Evolutionary conservation across 108 stramenopile genomes (phyloP), one percentile per base, ranked within the genome.

Genomic region (Skeletonema marinoi): DNA sequence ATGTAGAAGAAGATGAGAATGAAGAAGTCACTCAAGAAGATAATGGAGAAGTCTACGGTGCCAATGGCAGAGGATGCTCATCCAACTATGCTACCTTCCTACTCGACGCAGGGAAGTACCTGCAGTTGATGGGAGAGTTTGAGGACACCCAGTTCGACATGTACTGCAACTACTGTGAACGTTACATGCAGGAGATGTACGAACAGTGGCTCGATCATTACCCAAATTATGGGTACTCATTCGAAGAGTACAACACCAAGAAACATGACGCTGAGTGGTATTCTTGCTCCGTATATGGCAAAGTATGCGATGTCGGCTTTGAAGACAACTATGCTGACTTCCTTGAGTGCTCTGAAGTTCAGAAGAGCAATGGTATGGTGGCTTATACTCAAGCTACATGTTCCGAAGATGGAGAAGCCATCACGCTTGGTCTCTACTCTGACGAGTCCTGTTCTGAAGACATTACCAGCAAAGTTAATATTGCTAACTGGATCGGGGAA

Each of bases 391-490:
- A 80, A 68, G 93, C 44, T 90, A 86, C 51, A 35, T 96, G 95
- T 68, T 72, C 67, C 13, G 44, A 54, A 16, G 90, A 93, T 54
- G 85, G 83, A 64, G 80, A 75, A 66, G 85, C 87, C 67, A 87
- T 96, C 60, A 83, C 82, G 14, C 77, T 96, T 19, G 92, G 89
- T 32, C 85, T 93, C 29, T 96, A 79, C 77, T 66, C 84, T 21
- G 95, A 96, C 69, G 83, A 93, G 64, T 66, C 89, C 66, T 96
- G 95, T 71, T 81, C 82, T 54, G 78, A 89, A 74, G 88, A 85
- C 71, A 83, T 91, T 64, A 86, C 82, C 1, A 73, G 83, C 44
- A 38, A 75, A 3, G 48, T 67, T 41, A 58, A 70, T 35, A 77
- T 85, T 29, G 31, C 64, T 21, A 80, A 59, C 66, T 73, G 69